These are phyloP conservation scores for Cyberlindnera euphorbiiphila DNA, from an alignment of 805 yeast genomes.

Conservation along the genomic window DNA sequence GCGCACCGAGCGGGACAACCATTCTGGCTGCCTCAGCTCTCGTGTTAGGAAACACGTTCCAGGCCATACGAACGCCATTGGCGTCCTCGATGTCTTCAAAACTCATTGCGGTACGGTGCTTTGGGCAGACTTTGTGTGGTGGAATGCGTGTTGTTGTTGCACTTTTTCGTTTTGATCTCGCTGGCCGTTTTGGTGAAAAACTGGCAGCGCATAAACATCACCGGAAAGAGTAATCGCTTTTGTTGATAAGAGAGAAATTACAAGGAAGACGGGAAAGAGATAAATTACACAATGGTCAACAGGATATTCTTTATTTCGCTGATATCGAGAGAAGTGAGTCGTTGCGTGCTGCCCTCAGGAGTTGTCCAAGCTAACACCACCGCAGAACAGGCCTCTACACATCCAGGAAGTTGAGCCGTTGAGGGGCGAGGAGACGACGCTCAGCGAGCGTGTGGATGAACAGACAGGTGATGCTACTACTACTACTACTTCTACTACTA, in stretches of 20 bases:
- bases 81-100: constrained; percentile 63
- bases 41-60: constrained; percentile 87
- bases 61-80: constrained; percentile 71
- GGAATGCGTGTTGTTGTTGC: constrained; percentile 1
- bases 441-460: constrained; percentile 14
- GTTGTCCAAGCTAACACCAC: neutral
- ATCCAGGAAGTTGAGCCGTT: constrained; percentile 47
- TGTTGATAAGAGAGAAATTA: too few relatives aligned
- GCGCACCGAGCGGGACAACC: constrained; percentile 90
- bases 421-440: constrained; percentile 17
- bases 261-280: too few relatives aligned
- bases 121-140: neutral
- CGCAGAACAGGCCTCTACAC: constrained; percentile 51
- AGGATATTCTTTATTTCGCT: constrained; percentile 44
- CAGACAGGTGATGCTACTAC: constrained; percentile 8
- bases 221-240: too few relatives aligned
- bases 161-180: constrained; percentile 2
- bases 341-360: neutral
- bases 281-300: constrained; percentile 1
- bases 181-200: constrained; percentile 2
- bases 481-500: too few relatives aligned
- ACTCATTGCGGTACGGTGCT: constrained; percentile 30
- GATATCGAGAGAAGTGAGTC: constrained; percentile 41
- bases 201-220: too few relatives aligned
- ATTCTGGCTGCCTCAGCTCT: constrained; percentile 85